Base-by-base conservation (phyloP, 345 rosid species). In the Eucalyptus fibrosa region DNA sequence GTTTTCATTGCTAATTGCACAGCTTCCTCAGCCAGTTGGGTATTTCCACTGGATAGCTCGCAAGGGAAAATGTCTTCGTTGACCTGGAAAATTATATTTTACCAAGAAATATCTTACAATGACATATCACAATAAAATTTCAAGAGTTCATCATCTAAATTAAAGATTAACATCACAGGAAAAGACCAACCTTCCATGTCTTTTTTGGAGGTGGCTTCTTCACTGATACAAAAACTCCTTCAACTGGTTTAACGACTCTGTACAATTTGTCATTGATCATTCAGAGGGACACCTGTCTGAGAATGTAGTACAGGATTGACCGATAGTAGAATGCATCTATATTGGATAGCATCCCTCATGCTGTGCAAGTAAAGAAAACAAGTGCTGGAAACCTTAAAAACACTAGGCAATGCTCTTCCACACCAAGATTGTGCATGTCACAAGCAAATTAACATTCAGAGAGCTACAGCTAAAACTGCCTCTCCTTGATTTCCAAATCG, bases 51-150 rank as follows among this genome's bases (percentile, higher is more conserved):
- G 87, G 98, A 94, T 91, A 97, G 92, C 87, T 94, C 94, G 93
- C 98, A 95, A 2, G 99, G 99, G 92, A 97, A 97, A 91, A 97
- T 90, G 91, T 91, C 95, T 92, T 97, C 98, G 86, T 91, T 97
- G 90, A 97, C 99, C 99, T 97, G 93, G 81, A 92, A 86, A 42
- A 51, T 50, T 4, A 90, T 55, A 34, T 60, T 53, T 42, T 87
- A 18, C 50, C 9, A 4, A 87, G 67, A 87, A 65, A 65, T 69
- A 69, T 72, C 28, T 19, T 72, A 37, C 83, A 72, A 72, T 11
- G 28, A 72, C 28, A 72, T 6, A 77, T 23, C 69, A 53, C 65
- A 87, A 87, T 34, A 56, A 65, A 86, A 34, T 34, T 49, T 42
- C 32, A 88, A 6, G 32, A 82, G 72, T 32, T 60, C 28, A 19